Conservation (phyloP, 1,284 basidiomycete species). For the Gyrodon tennesseensis region DNA sequence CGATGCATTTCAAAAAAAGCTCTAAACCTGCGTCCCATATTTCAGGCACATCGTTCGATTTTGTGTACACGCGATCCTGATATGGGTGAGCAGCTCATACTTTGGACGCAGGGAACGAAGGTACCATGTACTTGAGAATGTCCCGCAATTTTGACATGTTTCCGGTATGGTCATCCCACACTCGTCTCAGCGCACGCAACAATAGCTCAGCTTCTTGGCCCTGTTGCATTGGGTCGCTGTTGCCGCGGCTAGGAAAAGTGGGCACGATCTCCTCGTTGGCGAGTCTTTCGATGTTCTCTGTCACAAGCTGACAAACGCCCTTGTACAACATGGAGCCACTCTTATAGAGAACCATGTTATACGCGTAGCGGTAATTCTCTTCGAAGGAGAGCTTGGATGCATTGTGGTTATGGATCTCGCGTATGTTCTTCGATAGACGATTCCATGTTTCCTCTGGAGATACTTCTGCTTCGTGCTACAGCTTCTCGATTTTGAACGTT, state of each 20-base stretch:
- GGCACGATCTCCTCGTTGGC: conserved; percentile 80
- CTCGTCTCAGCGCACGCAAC: conserved; percentile 77
- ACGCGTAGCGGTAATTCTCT: conserved; percentile 93
- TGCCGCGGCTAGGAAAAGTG: conserved; percentile 65
- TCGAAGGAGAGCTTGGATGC: conserved; percentile 94
- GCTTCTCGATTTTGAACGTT: conserved; percentile 10
- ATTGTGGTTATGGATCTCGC: conserved; percentile 95
- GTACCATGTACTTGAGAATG: conserved; percentile 94
- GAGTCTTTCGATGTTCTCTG: conserved; percentile 80
- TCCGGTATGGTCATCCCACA: conserved; percentile 94
- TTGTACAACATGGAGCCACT: conserved; percentile 88
- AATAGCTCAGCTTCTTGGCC: conserved; percentile 82
- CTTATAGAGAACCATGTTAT: conserved; percentile 91
- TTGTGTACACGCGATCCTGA: conserved; percentile 90
- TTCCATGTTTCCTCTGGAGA: conserved; percentile 74
- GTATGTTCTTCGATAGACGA: conserved; percentile 78
- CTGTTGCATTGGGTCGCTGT: conserved; percentile 59
- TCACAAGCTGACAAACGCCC: conserved; percentile 78
- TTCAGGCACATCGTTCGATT: conserved; percentile 67
- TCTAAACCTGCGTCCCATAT: conserved; percentile 84
- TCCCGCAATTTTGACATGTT: conserved; percentile 91
- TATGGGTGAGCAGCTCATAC: conserved; percentile 28
- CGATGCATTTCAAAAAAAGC: conserved; percentile 84
- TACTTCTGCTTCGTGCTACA: conserved; percentile 66
- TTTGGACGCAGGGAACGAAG: conserved; percentile 35